phyloP scores from a whole-genome alignment of 257 asterid genomes.

The Solanum bulbocastanum region DNA sequence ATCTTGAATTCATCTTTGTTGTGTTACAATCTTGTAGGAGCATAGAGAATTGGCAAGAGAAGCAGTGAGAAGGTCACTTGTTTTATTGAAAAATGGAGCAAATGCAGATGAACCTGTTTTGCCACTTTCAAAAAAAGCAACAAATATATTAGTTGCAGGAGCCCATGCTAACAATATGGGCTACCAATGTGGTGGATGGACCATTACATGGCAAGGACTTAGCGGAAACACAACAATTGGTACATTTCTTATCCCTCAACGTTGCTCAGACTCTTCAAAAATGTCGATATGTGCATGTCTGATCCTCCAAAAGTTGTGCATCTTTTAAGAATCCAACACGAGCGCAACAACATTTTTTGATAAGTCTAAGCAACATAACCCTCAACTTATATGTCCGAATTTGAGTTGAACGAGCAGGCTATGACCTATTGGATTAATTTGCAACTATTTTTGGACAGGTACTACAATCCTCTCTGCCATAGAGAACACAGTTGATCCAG shows the following conservation, averaged over 20 bases:
- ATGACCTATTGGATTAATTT: not conserved
- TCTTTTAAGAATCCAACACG: not conserved
- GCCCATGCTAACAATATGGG: constrained; percentile 5
- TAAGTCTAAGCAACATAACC: not conserved
- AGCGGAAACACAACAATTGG: constrained; percentile 1
- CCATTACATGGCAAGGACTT: constrained; percentile 11
- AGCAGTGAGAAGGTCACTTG: constrained; percentile 6
- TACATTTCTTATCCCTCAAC: not conserved
- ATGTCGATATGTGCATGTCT: not conserved
- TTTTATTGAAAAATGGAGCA: constrained; percentile 5
- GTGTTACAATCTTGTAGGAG: not conserved
- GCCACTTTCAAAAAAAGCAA: constrained; percentile 3
- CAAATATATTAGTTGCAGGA: constrained; percentile 6
- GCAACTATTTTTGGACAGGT: not conserved
- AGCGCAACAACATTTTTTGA: not conserved
- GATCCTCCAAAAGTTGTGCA: not conserved
- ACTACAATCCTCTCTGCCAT: constrained; percentile 6
- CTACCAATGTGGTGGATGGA: constrained; percentile 8
- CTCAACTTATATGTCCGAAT: not conserved
- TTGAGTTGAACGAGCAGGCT: not conserved
- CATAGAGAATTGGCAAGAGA: constrained; percentile 10
- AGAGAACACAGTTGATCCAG: not conserved
- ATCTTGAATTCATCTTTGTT: not conserved
- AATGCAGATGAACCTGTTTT: constrained; percentile 9
- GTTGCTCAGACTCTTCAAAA: not conserved